Percentiles rank a stretch among this genome's conserved stretches.
phyloP scores from a whole-genome alignment of 1,139 yeast species.

The Yamadazyma sp. region DNA sequence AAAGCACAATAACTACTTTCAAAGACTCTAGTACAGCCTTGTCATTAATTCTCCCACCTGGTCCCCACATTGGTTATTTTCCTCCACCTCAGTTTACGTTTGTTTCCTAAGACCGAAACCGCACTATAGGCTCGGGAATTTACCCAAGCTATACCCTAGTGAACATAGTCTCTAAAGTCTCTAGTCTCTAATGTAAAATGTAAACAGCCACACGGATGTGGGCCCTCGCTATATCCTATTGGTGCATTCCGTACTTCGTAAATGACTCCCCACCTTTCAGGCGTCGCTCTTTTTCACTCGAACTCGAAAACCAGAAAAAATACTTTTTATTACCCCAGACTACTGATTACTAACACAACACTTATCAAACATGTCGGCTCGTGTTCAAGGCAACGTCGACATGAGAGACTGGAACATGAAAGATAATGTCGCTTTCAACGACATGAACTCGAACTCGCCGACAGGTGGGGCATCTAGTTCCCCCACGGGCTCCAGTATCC shows the following conservation, averaged over 20 bases:
- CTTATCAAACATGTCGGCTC: conserved; percentile 3
- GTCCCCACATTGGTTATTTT: too few relatives aligned
- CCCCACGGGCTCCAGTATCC: not conserved
- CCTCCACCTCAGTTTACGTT: too few relatives aligned
- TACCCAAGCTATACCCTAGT: too few relatives aligned
- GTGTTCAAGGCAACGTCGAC: not conserved
- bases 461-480: not conserved
- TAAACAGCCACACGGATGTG: too few relatives aligned
- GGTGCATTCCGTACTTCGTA: not conserved
- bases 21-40: too few relatives aligned
- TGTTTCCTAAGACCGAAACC: too few relatives aligned
- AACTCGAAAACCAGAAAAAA: not conserved
- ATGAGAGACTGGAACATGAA: conserved; percentile 4
- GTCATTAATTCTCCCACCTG: too few relatives aligned
- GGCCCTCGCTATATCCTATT: too few relatives aligned
- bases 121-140: too few relatives aligned
- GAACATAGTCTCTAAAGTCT: too few relatives aligned
- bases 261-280: not conserved
- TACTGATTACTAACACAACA: not conserved
- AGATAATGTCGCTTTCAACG: not conserved
- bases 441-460: not conserved
- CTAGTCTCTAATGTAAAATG: too few relatives aligned
- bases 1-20: too few relatives aligned
- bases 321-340: not conserved
- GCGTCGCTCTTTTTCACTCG: not conserved